Conservation (phyloP, 352 stramenopile genomes). For the Phytophthora fragariae region DNA sequence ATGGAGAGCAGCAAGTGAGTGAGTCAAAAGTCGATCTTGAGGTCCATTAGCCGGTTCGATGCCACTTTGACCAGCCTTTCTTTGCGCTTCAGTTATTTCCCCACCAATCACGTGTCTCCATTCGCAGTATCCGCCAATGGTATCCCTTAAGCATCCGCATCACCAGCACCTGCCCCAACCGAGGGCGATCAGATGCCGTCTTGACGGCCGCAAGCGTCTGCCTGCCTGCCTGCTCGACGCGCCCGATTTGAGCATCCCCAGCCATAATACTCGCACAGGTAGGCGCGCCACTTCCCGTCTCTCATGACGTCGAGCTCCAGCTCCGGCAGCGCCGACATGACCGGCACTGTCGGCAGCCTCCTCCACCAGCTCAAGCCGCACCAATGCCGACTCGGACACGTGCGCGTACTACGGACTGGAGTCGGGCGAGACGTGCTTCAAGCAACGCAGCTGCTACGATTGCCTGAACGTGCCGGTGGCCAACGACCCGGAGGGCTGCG, state of each 20-base stretch:
- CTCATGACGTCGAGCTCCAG: constrained; percentile 21
- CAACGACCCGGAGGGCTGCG: constrained; percentile 49
- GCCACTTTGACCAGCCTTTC: background rate
- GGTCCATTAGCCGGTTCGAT: constrained; percentile 6
- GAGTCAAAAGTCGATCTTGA: background rate
- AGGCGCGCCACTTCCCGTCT: constrained; percentile 1
- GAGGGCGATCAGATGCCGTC: constrained; percentile 32
- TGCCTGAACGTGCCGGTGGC: constrained; percentile 56
- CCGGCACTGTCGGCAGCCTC: background rate
- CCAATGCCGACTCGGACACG: constrained; percentile 34
- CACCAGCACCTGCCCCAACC: constrained; percentile 1
- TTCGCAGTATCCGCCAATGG: constrained; percentile 12
- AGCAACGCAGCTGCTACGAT: constrained; percentile 64
- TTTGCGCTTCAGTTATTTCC: constrained; percentile 14
- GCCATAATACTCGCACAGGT: background rate
- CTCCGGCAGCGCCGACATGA: background rate
- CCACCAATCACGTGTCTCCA: constrained; percentile 5
- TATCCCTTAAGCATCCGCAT: background rate
- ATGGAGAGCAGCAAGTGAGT: background rate
- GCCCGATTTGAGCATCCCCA: constrained; percentile 14
- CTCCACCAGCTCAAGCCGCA: constrained; percentile 20
- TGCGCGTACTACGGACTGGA: constrained; percentile 60
- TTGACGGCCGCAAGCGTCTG: constrained; percentile 7
- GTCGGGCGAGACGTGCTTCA: constrained; percentile 41
- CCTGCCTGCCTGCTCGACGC: background rate